Conservation (phyloP, 2,329 filamentous ascomycete species). For the Fusarium sororula region DNA sequence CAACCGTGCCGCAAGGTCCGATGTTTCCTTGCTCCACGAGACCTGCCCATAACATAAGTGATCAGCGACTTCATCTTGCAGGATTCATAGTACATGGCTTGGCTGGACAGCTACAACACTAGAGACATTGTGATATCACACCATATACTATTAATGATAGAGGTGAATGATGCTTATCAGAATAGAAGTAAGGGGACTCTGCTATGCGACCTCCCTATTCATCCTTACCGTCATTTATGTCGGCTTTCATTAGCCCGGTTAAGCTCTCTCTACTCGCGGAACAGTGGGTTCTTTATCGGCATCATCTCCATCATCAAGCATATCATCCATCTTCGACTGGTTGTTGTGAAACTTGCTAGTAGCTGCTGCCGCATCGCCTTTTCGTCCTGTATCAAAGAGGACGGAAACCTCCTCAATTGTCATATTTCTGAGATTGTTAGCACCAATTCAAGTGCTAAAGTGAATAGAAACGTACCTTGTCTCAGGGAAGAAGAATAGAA, state of each 20-base stretch:
- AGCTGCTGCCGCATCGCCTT: conserved; percentile 11
- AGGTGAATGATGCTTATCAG: neutral
- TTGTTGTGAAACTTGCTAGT: conserved; percentile 1
- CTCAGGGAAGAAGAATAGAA: conserved; percentile 36
- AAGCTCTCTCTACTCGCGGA: conserved; percentile 15
- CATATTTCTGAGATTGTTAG: conserved; percentile 9
- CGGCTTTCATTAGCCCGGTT: rapidly evolving
- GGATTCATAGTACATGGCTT: neutral
- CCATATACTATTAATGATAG: too few species aligned
- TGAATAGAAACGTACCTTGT: conserved; percentile 14
- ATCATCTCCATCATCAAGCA: conserved; percentile 12
- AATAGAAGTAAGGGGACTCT: neutral
- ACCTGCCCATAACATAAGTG: too few species aligned
- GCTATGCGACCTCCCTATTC: neutral
- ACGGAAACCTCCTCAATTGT: conserved; percentile 33
- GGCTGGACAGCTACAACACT: neutral
- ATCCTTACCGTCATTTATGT: too few species aligned
- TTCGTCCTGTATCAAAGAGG: conserved; percentile 28
- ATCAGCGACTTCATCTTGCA: too few species aligned
- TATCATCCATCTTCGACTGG: neutral
- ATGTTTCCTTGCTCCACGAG: too few species aligned
- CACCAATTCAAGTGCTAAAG: rapidly evolving
- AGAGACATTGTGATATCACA: neutral
- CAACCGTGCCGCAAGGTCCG: neutral
- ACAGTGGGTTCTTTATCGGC: neutral